Conservation (phyloP, 352 stramenopile genomes). For the Pythium catenulatum region DNA sequence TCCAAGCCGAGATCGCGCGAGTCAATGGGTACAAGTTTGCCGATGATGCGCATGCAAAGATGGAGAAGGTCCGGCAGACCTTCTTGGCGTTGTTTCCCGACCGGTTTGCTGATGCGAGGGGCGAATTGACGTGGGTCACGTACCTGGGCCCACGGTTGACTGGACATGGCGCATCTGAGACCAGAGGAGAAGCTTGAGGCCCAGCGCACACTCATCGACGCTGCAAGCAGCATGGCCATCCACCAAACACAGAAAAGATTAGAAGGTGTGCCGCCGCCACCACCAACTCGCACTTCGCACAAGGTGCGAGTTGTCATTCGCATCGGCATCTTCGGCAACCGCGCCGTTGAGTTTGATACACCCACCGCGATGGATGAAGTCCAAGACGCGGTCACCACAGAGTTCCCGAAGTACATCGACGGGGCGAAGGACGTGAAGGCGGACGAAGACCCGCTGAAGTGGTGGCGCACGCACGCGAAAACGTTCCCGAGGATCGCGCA, state of each 20-base stretch:
- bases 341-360: too few species aligned
- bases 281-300: not conserved
- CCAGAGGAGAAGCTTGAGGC: not conserved
- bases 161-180: not conserved
- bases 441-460: not conserved
- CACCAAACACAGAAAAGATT: not conserved
- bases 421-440: not conserved
- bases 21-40: not conserved
- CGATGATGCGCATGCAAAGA: not conserved
- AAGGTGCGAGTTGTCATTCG: too few species aligned
- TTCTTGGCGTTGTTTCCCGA: not conserved
- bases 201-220: not conserved
- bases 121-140: not conserved
- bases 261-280: not conserved
- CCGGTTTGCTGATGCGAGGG: not conserved
- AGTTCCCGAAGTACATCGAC: not conserved
- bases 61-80: not conserved
- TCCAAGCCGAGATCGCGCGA: not conserved
- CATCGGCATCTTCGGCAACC: too few species aligned
- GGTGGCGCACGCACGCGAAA: not conserved
- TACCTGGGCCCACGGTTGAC: not conserved
- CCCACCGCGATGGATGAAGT: too few species aligned
- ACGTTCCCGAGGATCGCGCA: not conserved
- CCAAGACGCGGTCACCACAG: too few species aligned
- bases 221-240: too few species aligned